Conservation (phyloP, 75 land plant genomes). For the Cryptomeria japonica region DNA sequence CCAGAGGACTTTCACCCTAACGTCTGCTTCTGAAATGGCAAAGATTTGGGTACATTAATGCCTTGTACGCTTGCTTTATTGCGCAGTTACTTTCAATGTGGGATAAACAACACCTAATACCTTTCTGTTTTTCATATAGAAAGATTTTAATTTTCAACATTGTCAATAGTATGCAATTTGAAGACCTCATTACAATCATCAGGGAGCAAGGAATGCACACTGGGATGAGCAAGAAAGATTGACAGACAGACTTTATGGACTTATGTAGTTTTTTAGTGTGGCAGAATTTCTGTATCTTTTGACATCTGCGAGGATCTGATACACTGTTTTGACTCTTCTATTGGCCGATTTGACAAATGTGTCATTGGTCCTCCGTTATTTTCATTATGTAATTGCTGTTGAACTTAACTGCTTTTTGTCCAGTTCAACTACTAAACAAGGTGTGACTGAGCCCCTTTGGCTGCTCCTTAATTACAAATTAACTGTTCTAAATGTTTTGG, state of each 20-base stretch:
- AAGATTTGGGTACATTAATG: no score
- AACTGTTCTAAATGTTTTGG: neutral
- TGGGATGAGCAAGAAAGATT: neutral
- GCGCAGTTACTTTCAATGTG: neutral
- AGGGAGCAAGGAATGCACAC: no score
- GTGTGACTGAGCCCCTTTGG: neutral
- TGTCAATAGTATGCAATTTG: neutral
- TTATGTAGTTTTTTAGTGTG: neutral
- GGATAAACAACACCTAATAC: neutral
- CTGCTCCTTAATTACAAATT: neutral
- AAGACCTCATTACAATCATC: neutral
- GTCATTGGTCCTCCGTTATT: neutral
- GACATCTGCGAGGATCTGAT: neutral
- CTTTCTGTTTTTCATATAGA: no score
- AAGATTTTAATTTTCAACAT: neutral
- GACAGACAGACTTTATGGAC: neutral
- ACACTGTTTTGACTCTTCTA: neutral
- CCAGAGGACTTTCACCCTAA: no score
- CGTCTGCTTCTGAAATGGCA: no score
- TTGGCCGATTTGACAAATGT: neutral
- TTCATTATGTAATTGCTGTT: no score
- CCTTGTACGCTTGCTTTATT: no score
- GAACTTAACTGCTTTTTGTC: neutral
- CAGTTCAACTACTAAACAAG: neutral
- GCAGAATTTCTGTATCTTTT: neutral